A percentile compares a stretch with the other conserved stretches of the same genome.
These are phyloP conservation scores for Didymellaceae sp. DNA, from an alignment of 2,329 filamentous ascomycete genomes.

Conservation along the genomic window DNA sequence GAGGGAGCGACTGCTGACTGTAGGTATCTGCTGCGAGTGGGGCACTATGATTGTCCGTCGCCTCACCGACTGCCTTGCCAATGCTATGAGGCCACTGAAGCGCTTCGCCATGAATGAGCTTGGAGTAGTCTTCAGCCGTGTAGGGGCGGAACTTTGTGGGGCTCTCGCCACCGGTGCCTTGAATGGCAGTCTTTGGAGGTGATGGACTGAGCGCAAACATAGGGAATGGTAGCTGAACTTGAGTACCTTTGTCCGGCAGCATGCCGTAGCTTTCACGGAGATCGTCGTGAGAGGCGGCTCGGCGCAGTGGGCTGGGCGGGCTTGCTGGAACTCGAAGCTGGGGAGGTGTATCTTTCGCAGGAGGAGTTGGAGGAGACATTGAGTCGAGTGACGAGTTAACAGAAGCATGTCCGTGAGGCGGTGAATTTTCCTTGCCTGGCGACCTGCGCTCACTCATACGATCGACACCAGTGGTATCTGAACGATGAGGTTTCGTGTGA, in stretches of 20 bases:
- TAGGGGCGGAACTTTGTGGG: conserved; percentile 34
- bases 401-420: conserved; percentile 8
- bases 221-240: conserved; percentile 23
- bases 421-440: conserved; percentile 14
- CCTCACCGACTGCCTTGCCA: conserved; percentile 9
- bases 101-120: conserved; percentile 33
- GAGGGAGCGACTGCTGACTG: conserved; percentile 14
- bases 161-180: conserved; percentile 22
- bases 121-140: conserved; percentile 36
- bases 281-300: conserved; percentile 19
- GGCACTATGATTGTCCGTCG: conserved; percentile 17
- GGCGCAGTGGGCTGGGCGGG: conserved; percentile 27
- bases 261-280: conserved; percentile 25
- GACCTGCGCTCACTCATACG: conserved; percentile 14
- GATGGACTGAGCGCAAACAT: conserved; percentile 24
- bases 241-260: conserved; percentile 10
- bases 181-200: conserved; percentile 16
- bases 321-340: conserved; percentile 12
- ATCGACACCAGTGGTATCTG: conserved; percentile 1
- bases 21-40: conserved; percentile 12
- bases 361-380: conserved; percentile 49
- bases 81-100: conserved; percentile 27
- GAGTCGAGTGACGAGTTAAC: conserved; percentile 17
- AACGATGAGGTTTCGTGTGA: conserved; percentile 5
- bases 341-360: conserved; percentile 54